A percentile compares a stretch with the other conserved stretches of the same genome.
Evolutionary conservation across 2,329 filamentous ascomycete species (phyloP).

Genomic region (Westerdykella ornata): DNA sequence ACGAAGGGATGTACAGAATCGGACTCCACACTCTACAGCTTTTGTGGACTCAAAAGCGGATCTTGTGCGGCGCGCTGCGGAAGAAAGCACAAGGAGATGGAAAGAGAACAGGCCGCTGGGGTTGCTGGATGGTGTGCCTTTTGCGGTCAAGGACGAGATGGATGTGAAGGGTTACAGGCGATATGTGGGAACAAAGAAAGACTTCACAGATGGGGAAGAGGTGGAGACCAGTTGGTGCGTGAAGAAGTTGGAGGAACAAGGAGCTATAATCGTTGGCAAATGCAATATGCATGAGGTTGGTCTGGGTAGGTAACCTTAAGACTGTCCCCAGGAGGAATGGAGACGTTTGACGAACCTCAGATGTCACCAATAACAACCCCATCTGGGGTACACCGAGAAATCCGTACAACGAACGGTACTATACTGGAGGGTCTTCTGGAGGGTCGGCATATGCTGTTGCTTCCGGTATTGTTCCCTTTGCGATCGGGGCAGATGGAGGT

Average conservation of each 20-base stretch:
- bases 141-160: constrained; percentile 78
- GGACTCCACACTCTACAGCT: constrained; percentile 60
- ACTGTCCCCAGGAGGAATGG: background rate
- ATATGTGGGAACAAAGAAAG: constrained; percentile 57
- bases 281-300: constrained; percentile 76
- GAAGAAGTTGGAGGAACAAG: constrained; percentile 62
- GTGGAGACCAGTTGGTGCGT: constrained; percentile 64
- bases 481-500: constrained; percentile 64
- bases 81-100: constrained; percentile 67
- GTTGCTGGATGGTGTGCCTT: constrained; percentile 72
- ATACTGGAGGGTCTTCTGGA: constrained; percentile 73
- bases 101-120: constrained; percentile 58
- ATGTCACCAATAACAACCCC: constrained; percentile 79
- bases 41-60: constrained; percentile 65
- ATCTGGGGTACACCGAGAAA: constrained; percentile 68
- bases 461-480: constrained; percentile 66
- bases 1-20: constrained; percentile 49
- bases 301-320: constrained; percentile 45
- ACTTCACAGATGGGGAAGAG: constrained; percentile 46
- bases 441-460: constrained; percentile 66
- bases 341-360: constrained; percentile 28
- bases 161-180: constrained; percentile 63
- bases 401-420: constrained; percentile 69
- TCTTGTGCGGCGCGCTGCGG: constrained; percentile 59
- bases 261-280: constrained; percentile 69